phyloP scores from a whole-genome alignment of 371 early-diverging fungal genomes.

The Mucor lusitanicus region DNA sequence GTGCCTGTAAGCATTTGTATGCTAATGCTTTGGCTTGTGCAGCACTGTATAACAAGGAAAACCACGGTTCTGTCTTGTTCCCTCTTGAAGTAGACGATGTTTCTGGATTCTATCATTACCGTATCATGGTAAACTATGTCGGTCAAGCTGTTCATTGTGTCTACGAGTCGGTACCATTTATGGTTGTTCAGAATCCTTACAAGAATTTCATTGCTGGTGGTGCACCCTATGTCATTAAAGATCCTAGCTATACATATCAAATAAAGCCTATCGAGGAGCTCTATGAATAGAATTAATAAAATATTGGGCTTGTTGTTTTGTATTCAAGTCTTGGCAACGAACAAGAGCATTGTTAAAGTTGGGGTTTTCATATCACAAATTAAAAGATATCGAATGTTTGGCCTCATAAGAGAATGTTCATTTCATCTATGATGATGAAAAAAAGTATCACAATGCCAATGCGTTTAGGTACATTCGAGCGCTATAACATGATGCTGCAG shows the following conservation, averaged over 20 bases:
- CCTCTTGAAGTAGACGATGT: conserved; percentile 22
- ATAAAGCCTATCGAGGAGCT: neutral
- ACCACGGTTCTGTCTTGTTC: conserved; percentile 23
- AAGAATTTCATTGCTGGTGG: conserved; percentile 12
- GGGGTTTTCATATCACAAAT: too few relatives aligned
- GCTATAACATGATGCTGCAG: too few relatives aligned
- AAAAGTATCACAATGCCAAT: too few relatives aligned
- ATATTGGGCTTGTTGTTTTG: too few relatives aligned
- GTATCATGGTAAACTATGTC: conserved; percentile 41
- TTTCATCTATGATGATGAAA: too few relatives aligned
- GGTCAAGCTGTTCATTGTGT: conserved; percentile 32
- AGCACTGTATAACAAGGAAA: conserved; percentile 23
- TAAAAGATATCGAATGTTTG: too few relatives aligned
- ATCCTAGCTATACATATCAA: neutral
- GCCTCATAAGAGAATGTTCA: too few relatives aligned
- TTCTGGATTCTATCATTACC: conserved; percentile 35
- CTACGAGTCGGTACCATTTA: conserved; percentile 36
- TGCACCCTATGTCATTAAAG: neutral
- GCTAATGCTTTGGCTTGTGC: neutral
- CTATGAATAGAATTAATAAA: neutral
- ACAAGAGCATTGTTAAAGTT: too few relatives aligned
- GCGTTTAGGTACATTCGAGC: too few relatives aligned
- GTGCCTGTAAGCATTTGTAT: neutral
- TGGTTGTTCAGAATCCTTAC: conserved; percentile 27
- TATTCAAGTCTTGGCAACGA: too few relatives aligned